Conservation (phyloP, 148 eudicot species). For the Fagopyrum homotropicum region DNA sequence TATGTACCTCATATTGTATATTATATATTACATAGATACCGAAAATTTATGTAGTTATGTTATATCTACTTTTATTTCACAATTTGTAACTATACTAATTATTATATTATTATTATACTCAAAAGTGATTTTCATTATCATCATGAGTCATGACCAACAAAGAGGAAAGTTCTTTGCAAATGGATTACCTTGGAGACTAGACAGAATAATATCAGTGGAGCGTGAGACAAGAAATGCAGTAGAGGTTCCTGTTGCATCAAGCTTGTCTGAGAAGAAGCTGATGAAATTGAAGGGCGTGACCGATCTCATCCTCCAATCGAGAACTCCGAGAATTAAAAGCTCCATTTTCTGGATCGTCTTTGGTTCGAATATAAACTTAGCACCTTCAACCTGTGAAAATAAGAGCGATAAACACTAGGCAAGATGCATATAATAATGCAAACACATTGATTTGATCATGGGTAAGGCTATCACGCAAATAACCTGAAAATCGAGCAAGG, state of each 20-base stretch:
- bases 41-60: background rate
- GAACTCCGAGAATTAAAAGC: conserved; percentile 57
- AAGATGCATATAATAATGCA: background rate
- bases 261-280: conserved; percentile 64
- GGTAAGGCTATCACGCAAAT: background rate
- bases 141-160: background rate
- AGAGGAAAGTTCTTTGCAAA: background rate
- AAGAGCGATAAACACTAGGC: background rate
- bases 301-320: conserved; percentile 76
- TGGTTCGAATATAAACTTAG: conserved; percentile 66
- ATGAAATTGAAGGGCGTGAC: conserved; percentile 73
- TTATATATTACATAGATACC: background rate
- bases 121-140: background rate
- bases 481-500: conserved; percentile 81
- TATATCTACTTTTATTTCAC: background rate
- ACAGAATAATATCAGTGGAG: conserved; percentile 61
- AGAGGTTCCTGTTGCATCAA: conserved; percentile 51
- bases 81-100: background rate
- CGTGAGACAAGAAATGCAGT: conserved; percentile 45
- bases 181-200: conserved; percentile 57
- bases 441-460: background rate
- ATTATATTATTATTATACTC: background rate
- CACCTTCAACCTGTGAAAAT: conserved; percentile 49
- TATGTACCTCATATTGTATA: background rate
- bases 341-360: conserved; percentile 81